phyloP scores from a whole-genome alignment of 495 filamentous ascomycete genomes.

The Penicillium canariense region DNA sequence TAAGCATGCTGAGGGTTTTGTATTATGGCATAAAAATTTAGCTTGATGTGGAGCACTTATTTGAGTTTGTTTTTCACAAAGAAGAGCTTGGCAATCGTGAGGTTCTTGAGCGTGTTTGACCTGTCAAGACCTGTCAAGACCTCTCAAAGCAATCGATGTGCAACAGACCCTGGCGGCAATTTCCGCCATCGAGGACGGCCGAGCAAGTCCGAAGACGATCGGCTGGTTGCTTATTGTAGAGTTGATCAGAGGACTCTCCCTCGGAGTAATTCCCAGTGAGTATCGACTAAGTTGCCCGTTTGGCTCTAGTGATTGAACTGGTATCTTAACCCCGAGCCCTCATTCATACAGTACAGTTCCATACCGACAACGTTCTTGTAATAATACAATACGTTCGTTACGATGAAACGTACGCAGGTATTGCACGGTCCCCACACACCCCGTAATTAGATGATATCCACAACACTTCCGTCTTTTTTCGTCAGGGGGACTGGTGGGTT shows the following conservation, averaged over 20 bases:
- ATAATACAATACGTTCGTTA: not conserved
- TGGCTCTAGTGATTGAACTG: not conserved
- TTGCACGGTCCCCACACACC: not conserved
- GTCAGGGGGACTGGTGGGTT: not conserved
- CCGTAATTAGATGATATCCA: not conserved
- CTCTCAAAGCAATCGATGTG: not conserved
- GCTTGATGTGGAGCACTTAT: not conserved
- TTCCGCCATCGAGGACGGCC: not conserved
- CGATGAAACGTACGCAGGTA: not conserved
- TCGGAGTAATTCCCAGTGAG: not conserved
- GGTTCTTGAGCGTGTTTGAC: not conserved
- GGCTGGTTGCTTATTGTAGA: not conserved
- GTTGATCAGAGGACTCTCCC: not conserved
- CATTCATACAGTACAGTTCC: not conserved
- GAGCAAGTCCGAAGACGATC: not conserved
- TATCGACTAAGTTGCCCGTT: slow-evolving; percentile 6
- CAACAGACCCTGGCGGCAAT: not conserved
- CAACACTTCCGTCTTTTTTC: not conserved
- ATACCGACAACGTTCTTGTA: not conserved
- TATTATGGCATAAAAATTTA: not conserved
- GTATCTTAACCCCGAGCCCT: not conserved
- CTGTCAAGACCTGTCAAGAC: no score
- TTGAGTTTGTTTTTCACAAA: not conserved
- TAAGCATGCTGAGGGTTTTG: not conserved
- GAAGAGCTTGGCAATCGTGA: not conserved